phyloP scores from a whole-genome alignment of 2,329 filamentous ascomycete species.

The Dactylonectria estremocensis region DNA sequence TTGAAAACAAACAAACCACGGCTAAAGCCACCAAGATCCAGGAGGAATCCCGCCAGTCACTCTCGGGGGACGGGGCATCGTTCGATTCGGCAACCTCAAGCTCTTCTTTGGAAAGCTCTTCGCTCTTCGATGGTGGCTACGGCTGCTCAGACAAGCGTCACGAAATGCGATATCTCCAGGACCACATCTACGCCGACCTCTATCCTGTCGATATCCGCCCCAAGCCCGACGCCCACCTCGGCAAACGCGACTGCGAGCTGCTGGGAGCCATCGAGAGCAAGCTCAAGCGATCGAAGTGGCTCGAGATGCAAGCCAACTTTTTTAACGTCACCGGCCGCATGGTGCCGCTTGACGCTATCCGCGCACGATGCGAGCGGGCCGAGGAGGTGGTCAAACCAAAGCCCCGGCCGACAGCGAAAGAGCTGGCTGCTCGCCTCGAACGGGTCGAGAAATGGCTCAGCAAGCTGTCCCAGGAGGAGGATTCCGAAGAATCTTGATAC shows the following conservation, averaged over 20 bases:
- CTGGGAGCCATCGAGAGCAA: conserved; percentile 55
- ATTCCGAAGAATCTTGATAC: conserved; percentile 14
- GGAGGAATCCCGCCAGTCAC: conserved; percentile 20
- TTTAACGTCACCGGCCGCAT: conserved; percentile 60
- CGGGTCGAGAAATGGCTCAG: conserved; percentile 44
- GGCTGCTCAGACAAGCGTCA: conserved; percentile 38
- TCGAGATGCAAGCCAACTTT: conserved; percentile 62
- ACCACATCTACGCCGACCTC: conserved; percentile 49
- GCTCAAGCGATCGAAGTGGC: conserved; percentile 53
- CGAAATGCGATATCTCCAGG: conserved; percentile 51
- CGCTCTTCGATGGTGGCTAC: conserved; percentile 36
- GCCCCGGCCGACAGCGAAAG: conserved; percentile 16
- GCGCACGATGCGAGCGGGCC: conserved; percentile 51
- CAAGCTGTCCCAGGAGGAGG: conserved; percentile 27
- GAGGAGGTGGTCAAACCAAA: conserved; percentile 38
- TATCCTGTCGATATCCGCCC: conserved; percentile 48
- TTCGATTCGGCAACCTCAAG: conserved; percentile 33
- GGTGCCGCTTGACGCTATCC: conserved; percentile 57
- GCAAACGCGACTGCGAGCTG: conserved; percentile 52
- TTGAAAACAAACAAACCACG: conserved; percentile 41
- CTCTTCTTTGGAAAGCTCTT: conserved; percentile 28
- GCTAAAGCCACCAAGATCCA: conserved; percentile 34
- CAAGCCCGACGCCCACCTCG: conserved; percentile 46
- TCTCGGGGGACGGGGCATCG: conserved; percentile 49
- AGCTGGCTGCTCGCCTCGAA: conserved; percentile 14